Base-by-base conservation (phyloP, 1,284 basidiomycete genomes). In the Cutaneotrichosporon arboriforme region DNA sequence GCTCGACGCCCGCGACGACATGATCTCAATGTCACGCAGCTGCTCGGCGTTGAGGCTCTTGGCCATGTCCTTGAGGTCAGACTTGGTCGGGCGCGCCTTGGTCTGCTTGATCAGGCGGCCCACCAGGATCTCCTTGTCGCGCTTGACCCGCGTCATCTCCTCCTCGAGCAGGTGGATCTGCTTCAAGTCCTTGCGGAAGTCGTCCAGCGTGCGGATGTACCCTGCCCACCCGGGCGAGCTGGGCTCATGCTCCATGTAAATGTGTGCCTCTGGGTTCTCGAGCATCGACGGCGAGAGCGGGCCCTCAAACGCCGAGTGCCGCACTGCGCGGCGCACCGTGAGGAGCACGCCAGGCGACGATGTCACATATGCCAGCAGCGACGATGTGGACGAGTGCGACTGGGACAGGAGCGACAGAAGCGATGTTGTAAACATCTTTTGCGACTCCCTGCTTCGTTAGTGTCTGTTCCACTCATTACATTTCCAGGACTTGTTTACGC, bases 111-210 rank as follows among this genome's bases (percentile, higher is more conserved):
- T 76, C 46, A 76, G 62, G 8, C 74, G 54, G 10, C 68, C 67
- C 23, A 76, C 72, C 31, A 76, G 64, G 46, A 76, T 76, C 57
- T 76, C 72, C 13, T 72, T 60, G 52, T 76, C 74, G 31, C 73
- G 60, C 60, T 73, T 72, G 38, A 76, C 74, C 35, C 72, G 62
- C 34, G 60, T 65, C 51, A 76, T 58, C 52, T 76, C 74, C 54
- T 76, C 73, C 61, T 76, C 74, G 23, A 76, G 67, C 13, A 68
- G 51, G 55, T 76, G 74, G 37, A 76, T 74, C 49, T 74, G 66
- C 60, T 76, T 76, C 46, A 76, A 62, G 48, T 76, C 73, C 52
- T 70, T 70, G 10, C 74, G 62, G 60, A 76, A 76, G 34, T 67
- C 60, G 37, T 76, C 74, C 18, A 76, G 61, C 37, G 60, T 61